Conservation (phyloP, 2,329 filamentous ascomycete genomes). For the Lasiodiplodia gonubiensis region DNA sequence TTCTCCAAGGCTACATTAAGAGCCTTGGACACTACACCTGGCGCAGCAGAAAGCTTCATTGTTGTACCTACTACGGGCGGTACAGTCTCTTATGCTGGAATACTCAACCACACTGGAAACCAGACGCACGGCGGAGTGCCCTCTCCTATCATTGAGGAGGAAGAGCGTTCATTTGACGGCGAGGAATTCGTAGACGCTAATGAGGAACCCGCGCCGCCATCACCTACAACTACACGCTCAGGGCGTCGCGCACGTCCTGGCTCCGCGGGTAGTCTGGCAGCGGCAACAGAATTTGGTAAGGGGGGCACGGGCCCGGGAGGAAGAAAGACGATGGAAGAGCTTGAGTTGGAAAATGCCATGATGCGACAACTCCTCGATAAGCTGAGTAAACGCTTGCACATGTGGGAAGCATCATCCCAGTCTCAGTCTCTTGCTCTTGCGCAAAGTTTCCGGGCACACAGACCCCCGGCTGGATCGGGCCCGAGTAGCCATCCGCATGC, state of each 20-base stretch:
- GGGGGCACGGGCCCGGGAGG: constrained; percentile 42
- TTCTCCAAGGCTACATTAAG: constrained; percentile 86
- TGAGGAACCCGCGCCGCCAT: constrained; percentile 63
- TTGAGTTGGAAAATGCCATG: constrained; percentile 85
- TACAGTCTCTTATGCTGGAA: constrained; percentile 91
- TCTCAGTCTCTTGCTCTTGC: constrained; percentile 84
- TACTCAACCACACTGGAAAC: constrained; percentile 59
- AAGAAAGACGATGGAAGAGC: constrained; percentile 81
- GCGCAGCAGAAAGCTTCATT: constrained; percentile 68
- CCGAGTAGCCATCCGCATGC: constrained; percentile 24
- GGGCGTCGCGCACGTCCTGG: constrained; percentile 40
- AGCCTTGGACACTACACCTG: constrained; percentile 69
- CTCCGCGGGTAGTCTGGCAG: constrained; percentile 33
- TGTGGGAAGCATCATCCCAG: constrained; percentile 92
- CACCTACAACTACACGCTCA: constrained; percentile 49
- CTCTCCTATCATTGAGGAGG: constrained; percentile 53
- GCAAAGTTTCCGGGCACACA: constrained; percentile 67
- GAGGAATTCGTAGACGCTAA: constrained; percentile 90
- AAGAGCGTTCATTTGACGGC: constrained; percentile 48
- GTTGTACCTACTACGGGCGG: constrained; percentile 91
- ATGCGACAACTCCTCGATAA: constrained; percentile 86
- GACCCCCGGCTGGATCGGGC: constrained; percentile 33
- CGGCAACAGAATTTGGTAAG: constrained; percentile 30
- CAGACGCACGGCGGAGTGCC: constrained; percentile 39
- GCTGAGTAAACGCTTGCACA: constrained; percentile 83